Evolutionary conservation across 164 flowering plant species (phyloP).

Genomic region (Sedum album): DNA sequence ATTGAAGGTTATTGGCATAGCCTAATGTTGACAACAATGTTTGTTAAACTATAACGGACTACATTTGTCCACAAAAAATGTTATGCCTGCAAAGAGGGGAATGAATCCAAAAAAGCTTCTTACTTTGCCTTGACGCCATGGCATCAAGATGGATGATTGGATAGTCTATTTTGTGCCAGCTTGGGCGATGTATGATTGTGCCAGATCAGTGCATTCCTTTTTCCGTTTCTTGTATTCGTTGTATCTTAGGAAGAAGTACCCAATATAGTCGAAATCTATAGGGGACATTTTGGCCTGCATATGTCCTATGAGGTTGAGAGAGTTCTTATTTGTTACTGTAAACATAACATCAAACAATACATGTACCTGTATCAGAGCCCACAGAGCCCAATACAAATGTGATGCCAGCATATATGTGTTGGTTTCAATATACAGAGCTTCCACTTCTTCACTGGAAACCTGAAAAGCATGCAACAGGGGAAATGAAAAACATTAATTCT

Average conservation of each 20-base stretch:
- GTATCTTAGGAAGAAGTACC: slow-evolving; percentile 87
- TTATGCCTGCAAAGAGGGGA: not conserved
- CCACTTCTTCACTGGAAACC: slow-evolving; percentile 65
- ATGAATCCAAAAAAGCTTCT: not conserved
- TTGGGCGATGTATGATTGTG: slow-evolving; percentile 35
- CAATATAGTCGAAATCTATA: slow-evolving; percentile 82
- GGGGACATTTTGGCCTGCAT: slow-evolving; percentile 85
- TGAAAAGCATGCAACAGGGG: slow-evolving; percentile 15
- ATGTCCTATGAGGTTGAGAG: not conserved
- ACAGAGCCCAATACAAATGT: slow-evolving; percentile 87
- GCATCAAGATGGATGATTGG: not conserved
- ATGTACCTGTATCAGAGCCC: slow-evolving; percentile 89
- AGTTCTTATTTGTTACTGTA: too few species aligned
- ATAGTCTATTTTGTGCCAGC: slow-evolving; percentile 1
- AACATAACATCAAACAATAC: not conserved
- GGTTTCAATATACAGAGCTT: slow-evolving; percentile 74
- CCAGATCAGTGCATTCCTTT: slow-evolving; percentile 35
- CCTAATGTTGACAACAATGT: not conserved
- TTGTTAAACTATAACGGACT: not conserved
- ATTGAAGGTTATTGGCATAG: not conserved
- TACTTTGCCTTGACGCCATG: not conserved
- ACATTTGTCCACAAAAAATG: not conserved
- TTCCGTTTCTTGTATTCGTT: slow-evolving; percentile 69
- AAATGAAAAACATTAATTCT: not conserved
- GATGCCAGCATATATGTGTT: slow-evolving; percentile 68